Evolutionary conservation across 768 basidiomycete genomes (phyloP).

Genomic region (Butyriboletus loyo): DNA sequence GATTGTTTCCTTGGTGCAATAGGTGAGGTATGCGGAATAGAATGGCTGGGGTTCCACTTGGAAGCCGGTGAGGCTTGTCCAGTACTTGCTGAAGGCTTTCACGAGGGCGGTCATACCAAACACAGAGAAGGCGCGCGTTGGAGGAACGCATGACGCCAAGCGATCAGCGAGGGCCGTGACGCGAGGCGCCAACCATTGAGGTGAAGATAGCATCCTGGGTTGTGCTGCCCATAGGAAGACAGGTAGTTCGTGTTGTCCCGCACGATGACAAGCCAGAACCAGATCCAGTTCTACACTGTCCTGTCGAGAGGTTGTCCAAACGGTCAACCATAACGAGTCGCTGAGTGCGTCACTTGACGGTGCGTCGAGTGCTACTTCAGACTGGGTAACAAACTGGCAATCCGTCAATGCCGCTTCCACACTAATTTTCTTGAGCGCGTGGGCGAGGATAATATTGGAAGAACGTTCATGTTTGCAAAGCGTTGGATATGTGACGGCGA

Average conservation of each 20-base stretch:
- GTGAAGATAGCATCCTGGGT: constrained; percentile 21
- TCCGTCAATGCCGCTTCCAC: constrained; percentile 38
- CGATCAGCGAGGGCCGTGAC: constrained; percentile 37
- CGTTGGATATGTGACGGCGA: constrained; percentile 39
- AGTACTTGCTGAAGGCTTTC: constrained; percentile 41
- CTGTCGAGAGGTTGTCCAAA: constrained; percentile 40
- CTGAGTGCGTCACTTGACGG: constrained; percentile 18
- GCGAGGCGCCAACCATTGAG: constrained; percentile 33
- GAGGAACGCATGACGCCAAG: constrained; percentile 37
- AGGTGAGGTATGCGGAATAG: constrained; percentile 48
- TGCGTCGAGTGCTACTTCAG: constrained; percentile 32
- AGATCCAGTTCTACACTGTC: constrained; percentile 37
- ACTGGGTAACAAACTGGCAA: constrained; percentile 33
- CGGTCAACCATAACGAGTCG: constrained; percentile 47
- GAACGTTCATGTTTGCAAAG: constrained; percentile 45
- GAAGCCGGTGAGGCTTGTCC: constrained; percentile 43
- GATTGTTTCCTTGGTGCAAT: constrained; percentile 41
- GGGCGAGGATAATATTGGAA: constrained; percentile 51
- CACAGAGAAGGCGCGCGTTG: constrained; percentile 49
- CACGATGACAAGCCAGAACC: constrained; percentile 46
- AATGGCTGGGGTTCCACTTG: constrained; percentile 41
- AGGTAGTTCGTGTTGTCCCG: constrained; percentile 46
- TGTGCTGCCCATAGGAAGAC: constrained; percentile 50
- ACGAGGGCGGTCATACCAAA: constrained; percentile 44
- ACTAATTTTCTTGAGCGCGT: constrained; percentile 43